Conservation (phyloP, 2,329 filamentous ascomycete genomes). For the Aspergillus japonicus region DNA sequence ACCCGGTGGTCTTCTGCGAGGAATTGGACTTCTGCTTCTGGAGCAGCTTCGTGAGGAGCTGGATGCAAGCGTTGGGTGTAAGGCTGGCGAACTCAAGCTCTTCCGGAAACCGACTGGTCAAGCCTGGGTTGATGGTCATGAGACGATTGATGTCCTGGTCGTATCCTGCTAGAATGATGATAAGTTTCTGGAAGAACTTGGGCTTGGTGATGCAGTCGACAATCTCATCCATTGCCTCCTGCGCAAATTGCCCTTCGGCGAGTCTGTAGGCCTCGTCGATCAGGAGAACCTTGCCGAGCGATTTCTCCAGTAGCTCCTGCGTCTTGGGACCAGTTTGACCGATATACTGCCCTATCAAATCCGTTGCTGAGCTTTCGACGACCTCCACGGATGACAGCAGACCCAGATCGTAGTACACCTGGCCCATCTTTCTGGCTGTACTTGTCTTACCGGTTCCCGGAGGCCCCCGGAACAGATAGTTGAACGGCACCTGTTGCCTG, state of each 20-base stretch:
- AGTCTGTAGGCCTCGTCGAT: slow-evolving; percentile 73
- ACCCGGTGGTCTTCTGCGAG: background rate
- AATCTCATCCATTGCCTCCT: slow-evolving; percentile 55
- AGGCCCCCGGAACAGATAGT: slow-evolving; percentile 66
- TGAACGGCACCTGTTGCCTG: slow-evolving; percentile 61
- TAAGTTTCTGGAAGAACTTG: slow-evolving; percentile 58
- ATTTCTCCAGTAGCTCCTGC: slow-evolving; percentile 57
- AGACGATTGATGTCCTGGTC: slow-evolving; percentile 64
- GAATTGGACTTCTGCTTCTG: slow-evolving; percentile 24
- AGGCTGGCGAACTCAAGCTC: slow-evolving; percentile 57
- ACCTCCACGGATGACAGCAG: slow-evolving; percentile 62
- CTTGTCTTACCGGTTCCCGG: slow-evolving; percentile 73
- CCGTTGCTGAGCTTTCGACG: slow-evolving; percentile 64
- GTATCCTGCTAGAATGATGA: slow-evolving; percentile 70
- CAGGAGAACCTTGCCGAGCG: slow-evolving; percentile 66
- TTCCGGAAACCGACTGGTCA: slow-evolving; percentile 66
- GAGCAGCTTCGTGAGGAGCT: slow-evolving; percentile 43
- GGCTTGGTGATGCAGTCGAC: slow-evolving; percentile 57
- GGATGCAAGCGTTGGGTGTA: slow-evolving; percentile 44
- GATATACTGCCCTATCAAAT: slow-evolving; percentile 66
- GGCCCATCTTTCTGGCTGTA: slow-evolving; percentile 70
- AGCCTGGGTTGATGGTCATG: slow-evolving; percentile 60
- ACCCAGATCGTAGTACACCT: slow-evolving; percentile 73
- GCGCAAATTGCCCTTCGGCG: slow-evolving; percentile 56
- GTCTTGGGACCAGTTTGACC: slow-evolving; percentile 71